A percentile compares a stretch with the other conserved stretches of the same genome.
phyloP scores from a whole-genome alignment of 495 filamentous ascomycete genomes.

The Aspergillus campestris region DNA sequence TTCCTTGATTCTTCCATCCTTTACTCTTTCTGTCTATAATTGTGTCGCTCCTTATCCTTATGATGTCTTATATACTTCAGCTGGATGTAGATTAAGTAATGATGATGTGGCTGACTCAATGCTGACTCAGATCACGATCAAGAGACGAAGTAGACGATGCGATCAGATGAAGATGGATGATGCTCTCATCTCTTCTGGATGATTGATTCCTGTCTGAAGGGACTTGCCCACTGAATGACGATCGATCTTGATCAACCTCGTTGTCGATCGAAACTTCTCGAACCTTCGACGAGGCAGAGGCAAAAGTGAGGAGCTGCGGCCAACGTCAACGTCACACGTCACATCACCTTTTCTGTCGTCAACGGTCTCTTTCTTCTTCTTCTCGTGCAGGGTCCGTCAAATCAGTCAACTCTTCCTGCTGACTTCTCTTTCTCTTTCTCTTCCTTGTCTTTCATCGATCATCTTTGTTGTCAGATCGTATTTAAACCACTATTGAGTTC shows the following conservation, averaged over 20 bases:
- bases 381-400: not conserved
- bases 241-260: slow-evolving; percentile 8
- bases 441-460: not conserved
- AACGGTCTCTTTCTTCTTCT: not conserved
- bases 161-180: too few relatives aligned
- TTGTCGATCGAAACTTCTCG: slow-evolving; percentile 35
- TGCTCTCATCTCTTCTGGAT: not conserved
- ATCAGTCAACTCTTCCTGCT: not conserved
- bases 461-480: not conserved
- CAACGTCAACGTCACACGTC: slow-evolving; percentile 27
- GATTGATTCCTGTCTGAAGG: not conserved
- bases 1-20: not conserved
- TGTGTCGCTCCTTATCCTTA: too few relatives aligned
- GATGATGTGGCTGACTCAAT: too few relatives aligned
- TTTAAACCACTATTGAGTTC: not conserved
- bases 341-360: slow-evolving; percentile 7
- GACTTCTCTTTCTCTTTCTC: not conserved
- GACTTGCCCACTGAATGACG: not conserved
- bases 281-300: slow-evolving; percentile 23
- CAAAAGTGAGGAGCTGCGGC: not conserved
- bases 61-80: too few relatives aligned
- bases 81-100: too few relatives aligned
- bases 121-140: too few relatives aligned
- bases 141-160: too few relatives aligned
- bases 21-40: too few relatives aligned